These are phyloP conservation scores for Grosmannia huntii DNA, from an alignment of 2,329 filamentous ascomycete genomes.

Conservation along the genomic window DNA sequence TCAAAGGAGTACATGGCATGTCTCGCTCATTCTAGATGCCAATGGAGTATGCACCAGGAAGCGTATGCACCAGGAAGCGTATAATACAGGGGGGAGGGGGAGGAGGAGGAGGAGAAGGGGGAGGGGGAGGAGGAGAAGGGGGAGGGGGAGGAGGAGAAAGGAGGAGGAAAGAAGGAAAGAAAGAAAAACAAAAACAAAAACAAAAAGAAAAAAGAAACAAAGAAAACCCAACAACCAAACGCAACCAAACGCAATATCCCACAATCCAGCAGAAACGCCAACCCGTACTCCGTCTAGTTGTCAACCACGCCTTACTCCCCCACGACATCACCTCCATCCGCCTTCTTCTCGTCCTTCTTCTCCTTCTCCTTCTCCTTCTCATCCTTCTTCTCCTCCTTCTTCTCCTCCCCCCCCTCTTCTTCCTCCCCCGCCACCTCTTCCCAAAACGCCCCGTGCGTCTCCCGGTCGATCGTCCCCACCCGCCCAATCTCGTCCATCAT, in stretches of 20 bases:
- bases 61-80: too few species aligned
- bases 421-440: constrained; percentile 36
- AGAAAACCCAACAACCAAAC: not conserved
- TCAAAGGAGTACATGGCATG: not conserved
- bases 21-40: not conserved
- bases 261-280: too few species aligned
- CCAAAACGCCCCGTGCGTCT: constrained; percentile 58
- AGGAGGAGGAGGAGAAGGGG: not conserved
- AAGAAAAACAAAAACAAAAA: not conserved
- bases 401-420: not conserved
- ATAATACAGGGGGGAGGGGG: not conserved
- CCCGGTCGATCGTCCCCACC: constrained; percentile 54
- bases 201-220: not conserved
- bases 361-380: not conserved
- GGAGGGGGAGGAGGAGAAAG: not conserved
- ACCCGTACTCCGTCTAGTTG: too few species aligned
- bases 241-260: too few species aligned
- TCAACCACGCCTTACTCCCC: too few species aligned
- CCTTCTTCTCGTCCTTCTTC: not conserved
- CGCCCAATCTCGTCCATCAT: constrained; percentile 56
- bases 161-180: not conserved
- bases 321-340: too few species aligned
- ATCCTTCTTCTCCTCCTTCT: not conserved
- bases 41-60: not conserved
- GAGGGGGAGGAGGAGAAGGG: too few species aligned